Evolutionary conservation across 805 yeast genomes (phyloP).

Genomic region (Saccharomycopsis fermentans): DNA sequence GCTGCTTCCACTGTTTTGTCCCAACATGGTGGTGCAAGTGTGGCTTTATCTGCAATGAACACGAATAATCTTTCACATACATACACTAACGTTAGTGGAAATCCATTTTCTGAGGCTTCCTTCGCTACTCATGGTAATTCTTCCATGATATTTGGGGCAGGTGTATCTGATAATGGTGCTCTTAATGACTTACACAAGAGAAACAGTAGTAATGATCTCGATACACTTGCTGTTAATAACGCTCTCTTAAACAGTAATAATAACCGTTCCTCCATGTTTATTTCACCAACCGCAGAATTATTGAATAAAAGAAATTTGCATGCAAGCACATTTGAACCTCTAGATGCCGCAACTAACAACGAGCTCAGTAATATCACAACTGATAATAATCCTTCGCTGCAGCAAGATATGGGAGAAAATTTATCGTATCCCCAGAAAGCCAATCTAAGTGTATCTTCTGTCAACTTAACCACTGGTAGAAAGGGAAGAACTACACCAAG

Average conservation of each 20-base stretch:
- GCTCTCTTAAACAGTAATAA: neutral
- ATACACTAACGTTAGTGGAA: neutral
- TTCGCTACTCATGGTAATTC: neutral
- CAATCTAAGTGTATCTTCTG: slow-evolving; percentile 1
- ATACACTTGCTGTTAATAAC: slow-evolving; percentile 3
- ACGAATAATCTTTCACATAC: neutral
- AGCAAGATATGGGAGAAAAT: neutral
- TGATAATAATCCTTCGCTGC: neutral
- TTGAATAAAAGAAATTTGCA: slow-evolving; percentile 27
- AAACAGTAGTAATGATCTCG: slow-evolving; percentile 15
- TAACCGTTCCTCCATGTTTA: slow-evolving; percentile 34
- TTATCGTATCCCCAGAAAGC: slow-evolving; percentile 11
- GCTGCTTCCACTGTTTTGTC: neutral
- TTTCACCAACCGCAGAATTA: slow-evolving; percentile 74
- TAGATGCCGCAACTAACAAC: neutral
- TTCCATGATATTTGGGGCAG: neutral
- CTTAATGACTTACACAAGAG: slow-evolving; percentile 11
- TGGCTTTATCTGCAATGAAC: neutral
- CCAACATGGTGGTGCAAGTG: neutral
- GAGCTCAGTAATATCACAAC: neutral
- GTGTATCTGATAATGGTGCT: neutral
- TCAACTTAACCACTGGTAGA: slow-evolving; percentile 6
- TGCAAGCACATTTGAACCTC: neutral
- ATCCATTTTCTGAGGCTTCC: neutral
- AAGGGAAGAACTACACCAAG: slow-evolving; percentile 16